Base-by-base conservation (phyloP, 768 basidiomycete species). In the Collybia sordida region DNA sequence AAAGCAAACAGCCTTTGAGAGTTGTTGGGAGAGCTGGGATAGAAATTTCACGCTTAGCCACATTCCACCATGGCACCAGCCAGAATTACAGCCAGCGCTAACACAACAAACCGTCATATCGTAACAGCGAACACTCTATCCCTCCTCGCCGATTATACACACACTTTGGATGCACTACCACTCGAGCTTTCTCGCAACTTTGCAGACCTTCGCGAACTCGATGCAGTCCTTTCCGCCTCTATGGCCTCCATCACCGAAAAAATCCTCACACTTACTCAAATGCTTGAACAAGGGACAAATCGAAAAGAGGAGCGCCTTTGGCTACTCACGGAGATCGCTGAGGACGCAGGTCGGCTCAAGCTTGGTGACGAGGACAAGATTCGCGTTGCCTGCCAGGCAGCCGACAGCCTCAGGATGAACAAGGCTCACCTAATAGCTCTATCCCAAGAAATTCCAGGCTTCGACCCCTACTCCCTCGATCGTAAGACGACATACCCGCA, bases 291-390 rank as follows among this genome's bases (percentile, higher is more conserved):
- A 50, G 76, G 80, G 58, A 62, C 67, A 2, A 75, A 72, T 17
- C 65, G 72, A 34, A 85, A 85, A 59, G 83, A 86, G 60, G 84
- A 91, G 58, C 83, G 93, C 38, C 85, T 98, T 47, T 84, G 84
- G 75, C 82, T 95, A 25, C 83, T 99, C 58, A 80, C 85, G 41
- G 92, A 97, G 64, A 93, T 98, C 62, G 93, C 94, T 6, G 95
- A 98, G 48, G 96, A 98, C 69, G 94, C 94, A 0, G 75, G 80
- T 41, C 80, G 90, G 39, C 88, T 97, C 70, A 93, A 94, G 68
- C 81, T 93, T 53, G 95, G 96, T 22, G 91, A 90, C 47, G 96
- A 98, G 68, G 97, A 98, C 82, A 98, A 98, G 77, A 96, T 98
- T 68, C 83, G 93, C 61, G 92, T 96, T 52, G 93, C 93, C 17